Base-by-base conservation (phyloP, 1,139 yeast species). In the Schwanniomyces etchellsii region DNA sequence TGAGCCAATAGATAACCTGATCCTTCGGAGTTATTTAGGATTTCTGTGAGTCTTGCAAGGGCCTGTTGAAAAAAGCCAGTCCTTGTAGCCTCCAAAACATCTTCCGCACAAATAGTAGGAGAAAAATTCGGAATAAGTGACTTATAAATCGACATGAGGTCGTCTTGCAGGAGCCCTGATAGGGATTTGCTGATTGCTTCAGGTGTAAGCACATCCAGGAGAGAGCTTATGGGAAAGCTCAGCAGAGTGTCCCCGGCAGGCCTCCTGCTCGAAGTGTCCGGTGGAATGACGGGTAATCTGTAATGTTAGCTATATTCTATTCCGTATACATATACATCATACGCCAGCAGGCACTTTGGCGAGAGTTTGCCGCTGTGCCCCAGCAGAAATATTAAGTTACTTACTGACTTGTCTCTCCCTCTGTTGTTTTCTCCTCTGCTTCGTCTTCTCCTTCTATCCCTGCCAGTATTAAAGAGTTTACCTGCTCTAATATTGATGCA, bases 41-140 rank as follows among this genome's bases (percentile, higher is more conserved):
- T 77, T 26, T 55, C 53, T 31, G 72, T 60, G 33, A 79, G 53
- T 30, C 61, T 60, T 14, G 60, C 55, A 25, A 61, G 53, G 7
- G 77, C 61, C 44, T 67, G 76, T 29, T 61, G 62, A 48, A 72
- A 77, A 41, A 74, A 77, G 1, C 76, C 73, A 34, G 77, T 70
- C 35, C 70, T 60, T 11, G 77, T 49, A 6, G 75, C 68, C 12
- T 63, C 61, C 31, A 66, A 35, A 21, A 79, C 57, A 31, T 63
- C 66, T 7, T 49, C 52, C 28, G 60, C 60, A 10, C 65, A 57
- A 20, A 70, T 64, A 18, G 61, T 39, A 10, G 38, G 27, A 6
- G 44, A 59, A 12, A 64, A 43, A 4, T 61, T 58, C 20, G 55
- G 59, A 0, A 83, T 82, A 30, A 78, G 50, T 37, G 57, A 58